Base-by-base conservation (phyloP, 208 protist genomes). In the Leishmania guyanensis region DNA sequence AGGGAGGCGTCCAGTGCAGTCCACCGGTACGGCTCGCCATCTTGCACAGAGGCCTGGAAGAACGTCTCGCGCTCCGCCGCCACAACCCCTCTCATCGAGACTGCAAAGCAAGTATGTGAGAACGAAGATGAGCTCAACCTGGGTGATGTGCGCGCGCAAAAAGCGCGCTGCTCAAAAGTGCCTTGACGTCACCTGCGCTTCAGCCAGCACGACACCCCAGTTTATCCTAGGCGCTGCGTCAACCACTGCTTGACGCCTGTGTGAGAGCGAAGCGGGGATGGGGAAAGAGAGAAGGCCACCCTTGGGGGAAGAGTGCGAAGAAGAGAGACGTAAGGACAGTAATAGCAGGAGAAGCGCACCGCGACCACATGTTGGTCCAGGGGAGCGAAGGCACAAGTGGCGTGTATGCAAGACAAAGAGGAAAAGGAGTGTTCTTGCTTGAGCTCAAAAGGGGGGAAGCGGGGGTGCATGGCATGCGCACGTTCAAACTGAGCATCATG, bases 21-120 rank as follows among this genome's bases (percentile, higher is more conserved):
- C 78, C 95, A 97, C 65, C 84, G 70, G 83, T 90, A 93, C 39
- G 94, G 92, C 77, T 84, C 87, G 14, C 77, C 85, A 16, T 96
- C 90, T n/a, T 56, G 84, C 43, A 95, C 91, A 48, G 89, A 87
- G 0, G 89, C 90, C 26, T 85, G 78, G 77, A 96, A 97, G 20
- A 89, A 85, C 16, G 91, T 93, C 65, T 88, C 82, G 62, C 78
- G 82, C 77, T 82, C 72, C 26, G 82, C 82, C 3, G 75, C 71
- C 26, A 81, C 50, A 20, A 69, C 46, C n/a, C 26, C 86, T 89
- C 56, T 90, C 81, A 56, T 88, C 60, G 39, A 36, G 3, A 26
- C 12, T 2, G 26, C 22, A 5, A 29, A 68, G 36, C 14, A 51
- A 43, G 39, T 73, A 73, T 50, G 9, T 53, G 68, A 17, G 8